Conservation (phyloP, 192 early-diverging fungal genomes). For the Coemansia sp. region DNA sequence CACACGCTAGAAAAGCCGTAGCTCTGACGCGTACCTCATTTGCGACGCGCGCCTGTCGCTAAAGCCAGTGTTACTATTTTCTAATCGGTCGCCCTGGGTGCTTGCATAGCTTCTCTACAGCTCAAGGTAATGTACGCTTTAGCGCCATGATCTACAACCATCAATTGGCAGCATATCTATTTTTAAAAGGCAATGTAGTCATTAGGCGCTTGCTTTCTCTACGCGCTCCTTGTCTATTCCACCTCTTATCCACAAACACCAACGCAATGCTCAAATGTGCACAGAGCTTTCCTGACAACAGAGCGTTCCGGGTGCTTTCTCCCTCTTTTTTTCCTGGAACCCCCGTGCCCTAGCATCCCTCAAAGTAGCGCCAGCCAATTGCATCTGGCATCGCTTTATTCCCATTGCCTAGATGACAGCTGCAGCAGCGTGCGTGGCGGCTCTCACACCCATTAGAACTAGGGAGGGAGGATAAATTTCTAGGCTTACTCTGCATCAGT, state of each 20-base stretch:
- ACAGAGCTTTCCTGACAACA: background rate
- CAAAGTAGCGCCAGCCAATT: background rate
- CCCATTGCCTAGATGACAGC: background rate
- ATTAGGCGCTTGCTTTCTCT: background rate
- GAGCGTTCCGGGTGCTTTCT: background rate
- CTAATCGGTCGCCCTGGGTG: background rate
- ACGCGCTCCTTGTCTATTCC: background rate
- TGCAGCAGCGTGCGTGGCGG: background rate
- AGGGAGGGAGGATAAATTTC: background rate
- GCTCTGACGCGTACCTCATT: background rate
- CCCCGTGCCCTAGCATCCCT: background rate
- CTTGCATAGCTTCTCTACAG: background rate
- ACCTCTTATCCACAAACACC: background rate
- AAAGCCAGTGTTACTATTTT: background rate
- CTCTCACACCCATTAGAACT: background rate
- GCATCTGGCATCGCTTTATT: background rate
- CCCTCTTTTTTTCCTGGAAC: background rate
- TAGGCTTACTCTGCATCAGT: background rate
- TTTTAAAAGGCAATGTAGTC: background rate
- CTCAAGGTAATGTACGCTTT: constrained; percentile 3
- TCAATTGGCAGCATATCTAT: background rate
- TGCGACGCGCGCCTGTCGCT: background rate
- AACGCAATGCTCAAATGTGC: background rate
- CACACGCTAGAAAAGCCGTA: background rate
- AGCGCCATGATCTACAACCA: background rate